Conservation (phyloP, 2,329 filamentous ascomycete genomes). For the Stagonosporopsis vannaccii region DNA sequence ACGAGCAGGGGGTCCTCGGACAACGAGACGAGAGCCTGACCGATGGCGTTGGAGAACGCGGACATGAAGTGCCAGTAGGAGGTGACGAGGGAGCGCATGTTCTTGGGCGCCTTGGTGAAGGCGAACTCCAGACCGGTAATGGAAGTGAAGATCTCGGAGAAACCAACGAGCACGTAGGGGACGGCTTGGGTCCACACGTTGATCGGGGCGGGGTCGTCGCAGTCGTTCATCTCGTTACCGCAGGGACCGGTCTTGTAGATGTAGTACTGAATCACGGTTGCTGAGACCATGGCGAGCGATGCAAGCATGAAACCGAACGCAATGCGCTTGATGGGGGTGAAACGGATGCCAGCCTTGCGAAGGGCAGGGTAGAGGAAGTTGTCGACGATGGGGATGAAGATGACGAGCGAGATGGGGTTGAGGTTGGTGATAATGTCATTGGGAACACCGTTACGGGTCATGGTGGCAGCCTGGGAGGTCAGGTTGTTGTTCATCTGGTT, state of each 20-base stretch:
- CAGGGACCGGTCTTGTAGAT: slow-evolving; percentile 71
- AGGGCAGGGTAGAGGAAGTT: slow-evolving; percentile 60
- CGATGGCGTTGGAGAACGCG: slow-evolving; percentile 72
- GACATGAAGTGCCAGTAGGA: slow-evolving; percentile 74
- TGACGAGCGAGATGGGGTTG: slow-evolving; percentile 61
- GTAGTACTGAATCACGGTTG: slow-evolving; percentile 62
- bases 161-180: slow-evolving; percentile 61
- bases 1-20: slow-evolving; percentile 70
- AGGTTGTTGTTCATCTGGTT: slow-evolving; percentile 64
- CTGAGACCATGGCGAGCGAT: slow-evolving; percentile 57
- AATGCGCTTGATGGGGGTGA: slow-evolving; percentile 63
- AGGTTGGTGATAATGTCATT: slow-evolving; percentile 65
- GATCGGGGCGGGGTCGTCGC: slow-evolving; percentile 64
- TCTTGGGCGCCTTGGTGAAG: slow-evolving; percentile 77
- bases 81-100: slow-evolving; percentile 80
- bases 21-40: slow-evolving; percentile 71
- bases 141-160: slow-evolving; percentile 65
- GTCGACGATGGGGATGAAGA: slow-evolving; percentile 64
- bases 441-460: slow-evolving; percentile 60
- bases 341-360: slow-evolving; percentile 56
- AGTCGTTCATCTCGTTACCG: slow-evolving; percentile 63
- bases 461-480: slow-evolving; percentile 63
- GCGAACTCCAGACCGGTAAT: slow-evolving; percentile 76
- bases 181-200: slow-evolving; percentile 66
- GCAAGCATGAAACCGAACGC: slow-evolving; percentile 59